These are phyloP conservation scores for Naganishia friedmannii DNA, from an alignment of 768 basidiomycete genomes.

Conservation along the genomic window DNA sequence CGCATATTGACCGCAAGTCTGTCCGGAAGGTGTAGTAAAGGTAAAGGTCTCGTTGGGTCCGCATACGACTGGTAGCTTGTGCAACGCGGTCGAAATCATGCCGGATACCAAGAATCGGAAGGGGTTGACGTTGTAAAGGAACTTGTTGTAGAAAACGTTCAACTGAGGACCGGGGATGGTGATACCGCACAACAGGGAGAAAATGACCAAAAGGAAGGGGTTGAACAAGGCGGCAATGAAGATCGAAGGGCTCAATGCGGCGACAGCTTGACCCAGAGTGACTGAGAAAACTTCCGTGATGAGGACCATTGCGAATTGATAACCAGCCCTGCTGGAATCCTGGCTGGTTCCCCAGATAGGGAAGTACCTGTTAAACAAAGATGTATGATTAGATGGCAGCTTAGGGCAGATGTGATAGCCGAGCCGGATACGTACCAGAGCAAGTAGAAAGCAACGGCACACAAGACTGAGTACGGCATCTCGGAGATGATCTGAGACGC, in stretches of 20 bases:
- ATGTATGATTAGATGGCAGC: background rate
- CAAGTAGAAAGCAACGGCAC: slow-evolving; percentile 73
- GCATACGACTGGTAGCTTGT: slow-evolving; percentile 64
- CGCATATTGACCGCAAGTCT: slow-evolving; percentile 73
- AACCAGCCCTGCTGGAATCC: slow-evolving; percentile 53
- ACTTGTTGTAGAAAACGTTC: slow-evolving; percentile 65
- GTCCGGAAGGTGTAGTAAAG: slow-evolving; percentile 69
- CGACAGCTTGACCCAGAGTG: slow-evolving; percentile 64
- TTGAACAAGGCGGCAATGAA: slow-evolving; percentile 77
- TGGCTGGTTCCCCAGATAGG: slow-evolving; percentile 21
- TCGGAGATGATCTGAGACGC: slow-evolving; percentile 77
- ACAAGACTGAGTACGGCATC: slow-evolving; percentile 67
- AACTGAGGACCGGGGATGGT: slow-evolving; percentile 63
- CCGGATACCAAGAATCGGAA: slow-evolving; percentile 69
- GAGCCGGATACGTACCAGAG: slow-evolving; percentile 62
- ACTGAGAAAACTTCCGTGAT: slow-evolving; percentile 73
- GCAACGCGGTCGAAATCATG: slow-evolving; percentile 61
- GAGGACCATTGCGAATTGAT: slow-evolving; percentile 67
- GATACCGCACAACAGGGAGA: slow-evolving; percentile 75
- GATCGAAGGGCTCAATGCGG: slow-evolving; percentile 71
- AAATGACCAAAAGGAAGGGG: slow-evolving; percentile 64
- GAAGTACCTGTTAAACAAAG: slow-evolving; percentile 10
- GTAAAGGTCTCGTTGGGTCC: slow-evolving; percentile 59
- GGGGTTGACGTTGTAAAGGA: slow-evolving; percentile 67
- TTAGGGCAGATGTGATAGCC: slow-evolving; percentile 65